These are phyloP conservation scores for Cylindrotheca fusiformis DNA, from an alignment of 108 stramenopile genomes.

Conservation along the genomic window DNA sequence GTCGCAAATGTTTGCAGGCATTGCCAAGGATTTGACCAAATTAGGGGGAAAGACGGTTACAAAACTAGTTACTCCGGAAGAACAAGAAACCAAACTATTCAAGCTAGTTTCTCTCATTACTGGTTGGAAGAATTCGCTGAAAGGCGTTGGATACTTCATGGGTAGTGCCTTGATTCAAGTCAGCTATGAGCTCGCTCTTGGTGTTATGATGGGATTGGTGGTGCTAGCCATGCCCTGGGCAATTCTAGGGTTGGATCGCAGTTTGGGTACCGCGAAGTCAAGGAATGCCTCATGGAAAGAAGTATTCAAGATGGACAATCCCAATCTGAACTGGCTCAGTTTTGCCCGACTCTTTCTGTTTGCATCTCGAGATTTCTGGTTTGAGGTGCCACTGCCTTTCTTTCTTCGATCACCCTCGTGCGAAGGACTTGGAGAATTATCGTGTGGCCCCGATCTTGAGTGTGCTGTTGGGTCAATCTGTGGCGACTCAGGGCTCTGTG, in stretches of 20 bases:
- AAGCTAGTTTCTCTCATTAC: constrained; percentile 86
- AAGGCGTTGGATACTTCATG: constrained; percentile 90
- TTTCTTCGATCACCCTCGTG: constrained; percentile 84
- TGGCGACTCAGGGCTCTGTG: constrained; percentile 47
- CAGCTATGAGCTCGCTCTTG: constrained; percentile 72
- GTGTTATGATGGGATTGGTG: constrained; percentile 84
- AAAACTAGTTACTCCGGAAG: constrained; percentile 91
- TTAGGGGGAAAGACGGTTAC: constrained; percentile 93
- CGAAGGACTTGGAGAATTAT: constrained; percentile 56
- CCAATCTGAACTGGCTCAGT: constrained; percentile 82
- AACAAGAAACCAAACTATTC: constrained; percentile 82
- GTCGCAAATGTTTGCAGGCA: constrained; percentile 91
- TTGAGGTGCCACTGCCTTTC: constrained; percentile 94
- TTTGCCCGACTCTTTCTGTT: constrained; percentile 90
- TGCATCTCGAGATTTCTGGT: constrained; percentile 94
- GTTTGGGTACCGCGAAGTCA: constrained; percentile 80
- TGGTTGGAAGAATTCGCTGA: constrained; percentile 94
- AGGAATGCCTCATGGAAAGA: constrained; percentile 72
- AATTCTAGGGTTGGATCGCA: constrained; percentile 68
- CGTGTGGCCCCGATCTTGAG: constrained; percentile 42
- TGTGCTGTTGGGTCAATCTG: constrained; percentile 67
- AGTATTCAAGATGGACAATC: constrained; percentile 76
- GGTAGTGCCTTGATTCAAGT: constrained; percentile 79
- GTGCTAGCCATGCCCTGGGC: constrained; percentile 86
- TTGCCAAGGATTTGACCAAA: constrained; percentile 94